Percentiles rank a stretch among this genome's conserved stretches.
phyloP scores from a whole-genome alignment of 1,284 basidiomycete genomes.

The Boletellus deceptivus region DNA sequence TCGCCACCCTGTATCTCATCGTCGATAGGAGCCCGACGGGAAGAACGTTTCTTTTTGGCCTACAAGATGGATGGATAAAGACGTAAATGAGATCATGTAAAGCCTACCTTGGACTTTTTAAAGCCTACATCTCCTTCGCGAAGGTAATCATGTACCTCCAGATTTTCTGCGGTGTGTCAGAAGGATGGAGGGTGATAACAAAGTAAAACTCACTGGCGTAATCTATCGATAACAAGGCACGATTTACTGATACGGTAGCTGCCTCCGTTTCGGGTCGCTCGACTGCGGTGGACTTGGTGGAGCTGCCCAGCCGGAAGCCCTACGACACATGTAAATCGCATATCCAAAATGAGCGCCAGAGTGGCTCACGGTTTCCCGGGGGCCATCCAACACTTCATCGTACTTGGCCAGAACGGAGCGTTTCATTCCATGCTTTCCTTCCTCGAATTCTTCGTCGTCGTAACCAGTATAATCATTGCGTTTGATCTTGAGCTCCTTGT shows the following conservation, averaged over 20 bases:
- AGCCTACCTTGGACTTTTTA: conserved; percentile 84
- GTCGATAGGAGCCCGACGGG: conserved; percentile 67
- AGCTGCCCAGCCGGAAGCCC: conserved; percentile 79
- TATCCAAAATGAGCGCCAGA: neutral
- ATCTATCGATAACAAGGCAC: conserved; percentile 83
- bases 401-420: conserved; percentile 91
- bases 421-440: conserved; percentile 74
- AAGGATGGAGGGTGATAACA: neutral
- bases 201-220: conserved; percentile 71
- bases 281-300: conserved; percentile 40
- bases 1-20: conserved; percentile 53
- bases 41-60: conserved; percentile 89
- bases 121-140: conserved; percentile 91
- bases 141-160: conserved; percentile 85
- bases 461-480: conserved; percentile 91
- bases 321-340: conserved; percentile 31
- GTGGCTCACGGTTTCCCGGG: conserved; percentile 58
- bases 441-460: conserved; percentile 91
- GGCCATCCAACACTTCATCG: conserved; percentile 81
- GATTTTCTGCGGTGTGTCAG: conserved; percentile 63
- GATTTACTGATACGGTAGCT: conserved; percentile 67
- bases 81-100: neutral
- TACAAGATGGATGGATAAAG: conserved; percentile 33
- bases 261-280: conserved; percentile 53
- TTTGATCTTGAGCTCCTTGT: conserved; percentile 85